Evolutionary conservation across 1,284 basidiomycete species (phyloP).

Genomic region (Cryptococcus jaspeensis): DNA sequence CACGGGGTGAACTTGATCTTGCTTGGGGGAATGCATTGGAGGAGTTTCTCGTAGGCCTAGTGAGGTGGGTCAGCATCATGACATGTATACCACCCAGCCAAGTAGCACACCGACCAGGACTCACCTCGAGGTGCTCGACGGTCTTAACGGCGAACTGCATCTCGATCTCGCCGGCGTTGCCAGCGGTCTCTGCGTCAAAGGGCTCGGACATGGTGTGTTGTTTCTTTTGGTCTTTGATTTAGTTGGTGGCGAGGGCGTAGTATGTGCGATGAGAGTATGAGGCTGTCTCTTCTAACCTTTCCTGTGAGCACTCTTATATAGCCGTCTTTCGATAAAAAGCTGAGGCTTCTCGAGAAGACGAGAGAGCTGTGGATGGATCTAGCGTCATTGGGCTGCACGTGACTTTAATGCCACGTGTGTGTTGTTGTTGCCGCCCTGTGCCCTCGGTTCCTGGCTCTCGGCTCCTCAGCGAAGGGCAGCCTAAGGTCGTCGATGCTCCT

Average conservation of each 20-base stretch:
- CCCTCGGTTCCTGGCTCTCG: too few relatives aligned
- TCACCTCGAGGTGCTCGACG: conserved; percentile 89
- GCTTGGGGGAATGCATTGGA: conserved; percentile 75
- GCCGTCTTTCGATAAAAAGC: background rate
- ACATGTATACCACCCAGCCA: too few relatives aligned
- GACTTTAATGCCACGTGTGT: too few relatives aligned
- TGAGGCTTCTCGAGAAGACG: background rate
- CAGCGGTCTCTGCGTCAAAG: conserved; percentile 81
- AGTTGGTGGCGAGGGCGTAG: background rate
- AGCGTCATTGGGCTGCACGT: background rate
- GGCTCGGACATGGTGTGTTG: conserved; percentile 49
- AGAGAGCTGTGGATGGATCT: background rate
- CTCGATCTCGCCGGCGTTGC: conserved; percentile 92
- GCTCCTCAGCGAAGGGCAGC: too few relatives aligned
- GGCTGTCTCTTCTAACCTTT: background rate
- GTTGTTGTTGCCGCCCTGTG: background rate
- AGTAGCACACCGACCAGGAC: background rate
- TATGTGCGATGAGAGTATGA: background rate
- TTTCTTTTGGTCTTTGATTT: background rate
- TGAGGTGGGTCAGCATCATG: conserved; percentile 19
- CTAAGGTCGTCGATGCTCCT: too few relatives aligned
- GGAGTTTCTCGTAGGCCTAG: conserved; percentile 95
- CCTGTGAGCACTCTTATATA: background rate
- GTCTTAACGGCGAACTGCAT: conserved; percentile 98
- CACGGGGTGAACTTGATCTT: conserved; percentile 79